These are phyloP conservation scores for Geotrichum cucujoidarum DNA, from an alignment of 1,139 yeast genomes.

Conservation along the genomic window DNA sequence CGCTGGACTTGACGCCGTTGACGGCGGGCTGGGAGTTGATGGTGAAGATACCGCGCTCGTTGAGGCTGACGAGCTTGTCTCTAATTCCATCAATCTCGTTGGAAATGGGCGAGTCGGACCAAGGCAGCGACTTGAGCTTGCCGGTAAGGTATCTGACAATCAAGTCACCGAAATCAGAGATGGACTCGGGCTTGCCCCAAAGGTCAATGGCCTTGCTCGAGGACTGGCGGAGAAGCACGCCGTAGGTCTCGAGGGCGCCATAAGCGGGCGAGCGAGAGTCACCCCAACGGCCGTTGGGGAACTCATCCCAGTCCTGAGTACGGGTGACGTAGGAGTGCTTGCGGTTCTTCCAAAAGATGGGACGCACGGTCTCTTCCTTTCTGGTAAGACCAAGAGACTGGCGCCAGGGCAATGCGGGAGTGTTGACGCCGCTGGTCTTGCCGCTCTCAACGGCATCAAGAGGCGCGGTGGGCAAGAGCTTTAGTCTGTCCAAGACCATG, in stretches of 20 bases:
- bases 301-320: slow-evolving; percentile 92
- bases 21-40: slow-evolving; percentile 94
- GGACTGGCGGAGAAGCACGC: slow-evolving; percentile 50
- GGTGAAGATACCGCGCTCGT: slow-evolving; percentile 65
- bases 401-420: slow-evolving; percentile 69
- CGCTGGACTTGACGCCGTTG: slow-evolving; percentile 69
- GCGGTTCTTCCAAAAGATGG: slow-evolving; percentile 94
- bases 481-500: slow-evolving; percentile 76
- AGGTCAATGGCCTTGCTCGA: slow-evolving; percentile 68
- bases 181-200: slow-evolving; percentile 75
- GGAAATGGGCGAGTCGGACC: slow-evolving; percentile 90
- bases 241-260: slow-evolving; percentile 69
- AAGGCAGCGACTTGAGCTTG: slow-evolving; percentile 71
- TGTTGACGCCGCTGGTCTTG: slow-evolving; percentile 17
- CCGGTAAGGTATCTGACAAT: slow-evolving; percentile 66
- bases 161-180: slow-evolving; percentile 56
- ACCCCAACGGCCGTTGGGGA: slow-evolving; percentile 95
- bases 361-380: slow-evolving; percentile 78
- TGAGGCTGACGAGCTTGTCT: slow-evolving; percentile 55
- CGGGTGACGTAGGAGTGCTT: slow-evolving; percentile 85
- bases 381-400: slow-evolving; percentile 80
- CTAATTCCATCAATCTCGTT: slow-evolving; percentile 67
- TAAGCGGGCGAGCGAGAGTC: slow-evolving; percentile 91
- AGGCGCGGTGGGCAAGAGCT: slow-evolving; percentile 44
- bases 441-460: slow-evolving; percentile 35